A percentile compares a stretch with the other conserved stretches of the same genome.
These are phyloP conservation scores for Tylopilus vinaceipallidus DNA, from an alignment of 768 basidiomycete species.

Conservation along the genomic window DNA sequence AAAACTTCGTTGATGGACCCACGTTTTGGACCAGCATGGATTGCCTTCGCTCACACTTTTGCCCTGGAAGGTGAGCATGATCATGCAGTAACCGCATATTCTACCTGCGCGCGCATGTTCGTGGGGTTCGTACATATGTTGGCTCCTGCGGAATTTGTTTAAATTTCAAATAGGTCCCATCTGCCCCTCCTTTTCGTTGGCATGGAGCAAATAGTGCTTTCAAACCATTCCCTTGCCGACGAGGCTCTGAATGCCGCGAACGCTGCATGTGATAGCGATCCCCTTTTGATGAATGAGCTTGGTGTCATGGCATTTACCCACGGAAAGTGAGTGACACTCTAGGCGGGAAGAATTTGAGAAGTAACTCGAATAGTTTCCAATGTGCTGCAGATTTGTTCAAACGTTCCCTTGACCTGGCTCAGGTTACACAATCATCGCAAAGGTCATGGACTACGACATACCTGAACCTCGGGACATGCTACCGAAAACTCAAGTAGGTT, in stretches of 20 bases:
- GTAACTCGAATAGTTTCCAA: constrained; percentile 58
- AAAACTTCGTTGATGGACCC: constrained; percentile 98
- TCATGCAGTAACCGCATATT: constrained; percentile 97
- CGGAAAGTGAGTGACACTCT: constrained; percentile 56
- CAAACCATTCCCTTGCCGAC: constrained; percentile 76
- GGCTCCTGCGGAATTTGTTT: not conserved
- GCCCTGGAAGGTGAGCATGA: constrained; percentile 98
- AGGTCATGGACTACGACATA: constrained; percentile 87
- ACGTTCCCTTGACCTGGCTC: constrained; percentile 75
- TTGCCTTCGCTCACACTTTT: constrained; percentile 97
- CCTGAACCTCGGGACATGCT: constrained; percentile 89
- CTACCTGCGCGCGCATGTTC: constrained; percentile 93
- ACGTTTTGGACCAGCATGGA: constrained; percentile 94
- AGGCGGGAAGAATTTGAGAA: not conserved
- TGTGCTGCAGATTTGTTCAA: constrained; percentile 70
- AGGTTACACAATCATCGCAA: constrained; percentile 82
- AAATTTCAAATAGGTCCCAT: constrained; percentile 74
- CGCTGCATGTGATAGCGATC: constrained; percentile 82
- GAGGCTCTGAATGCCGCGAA: constrained; percentile 86
- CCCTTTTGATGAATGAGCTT: constrained; percentile 86
- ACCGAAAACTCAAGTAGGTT: constrained; percentile 73
- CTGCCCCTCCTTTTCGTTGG: constrained; percentile 93
- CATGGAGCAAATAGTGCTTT: constrained; percentile 95
- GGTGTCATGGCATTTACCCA: constrained; percentile 92
- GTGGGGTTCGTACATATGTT: constrained; percentile 65